A percentile compares a stretch with the other conserved stretches of the same genome.
These are phyloP conservation scores for Pythium utonaiense DNA, from an alignment of 352 stramenopile genomes.

Conservation along the genomic window DNA sequence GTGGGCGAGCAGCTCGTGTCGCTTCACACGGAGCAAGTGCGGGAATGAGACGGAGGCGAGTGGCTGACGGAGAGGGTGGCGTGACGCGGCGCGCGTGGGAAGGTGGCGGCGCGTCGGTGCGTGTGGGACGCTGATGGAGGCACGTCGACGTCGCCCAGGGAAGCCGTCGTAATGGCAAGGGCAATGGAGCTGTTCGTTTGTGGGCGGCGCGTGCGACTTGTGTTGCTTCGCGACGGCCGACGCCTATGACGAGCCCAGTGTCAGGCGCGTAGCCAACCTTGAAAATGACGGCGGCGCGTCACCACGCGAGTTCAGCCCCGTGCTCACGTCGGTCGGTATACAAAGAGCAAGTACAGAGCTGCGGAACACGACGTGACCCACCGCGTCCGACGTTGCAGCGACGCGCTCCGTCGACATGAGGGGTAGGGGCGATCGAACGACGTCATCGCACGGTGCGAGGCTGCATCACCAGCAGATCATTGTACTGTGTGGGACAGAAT, in stretches of 20 bases:
- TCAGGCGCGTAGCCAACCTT: slow-evolving; percentile 21
- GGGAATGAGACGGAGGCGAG: neutral
- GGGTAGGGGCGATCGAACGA: slow-evolving; percentile 9
- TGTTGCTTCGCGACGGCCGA: slow-evolving; percentile 14
- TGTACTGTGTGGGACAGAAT: slow-evolving; percentile 9
- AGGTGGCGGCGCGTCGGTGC: neutral
- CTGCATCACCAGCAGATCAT: slow-evolving; percentile 9
- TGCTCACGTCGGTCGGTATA: slow-evolving; percentile 5
- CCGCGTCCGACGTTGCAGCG: slow-evolving; percentile 20
- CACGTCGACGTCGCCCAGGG: neutral
- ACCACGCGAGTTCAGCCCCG: slow-evolving; percentile 14
- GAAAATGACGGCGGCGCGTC: slow-evolving; percentile 29
- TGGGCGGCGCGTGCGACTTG: neutral
- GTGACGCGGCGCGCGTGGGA: neutral
- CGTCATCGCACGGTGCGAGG: slow-evolving; percentile 11
- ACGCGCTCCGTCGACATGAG: slow-evolving; percentile 2
- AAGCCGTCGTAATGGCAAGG: neutral
- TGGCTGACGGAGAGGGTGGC: neutral
- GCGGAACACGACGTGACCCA: neutral
- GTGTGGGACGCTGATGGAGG: neutral
- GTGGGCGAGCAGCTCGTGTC: too few species aligned
- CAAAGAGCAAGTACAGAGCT: slow-evolving; percentile 6
- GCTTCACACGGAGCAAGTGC: neutral
- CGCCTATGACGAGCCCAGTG: slow-evolving; percentile 29
- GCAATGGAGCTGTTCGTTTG: neutral